phyloP scores from a whole-genome alignment of 2,329 filamentous ascomycete species.

The Colletotrichum sp. region DNA sequence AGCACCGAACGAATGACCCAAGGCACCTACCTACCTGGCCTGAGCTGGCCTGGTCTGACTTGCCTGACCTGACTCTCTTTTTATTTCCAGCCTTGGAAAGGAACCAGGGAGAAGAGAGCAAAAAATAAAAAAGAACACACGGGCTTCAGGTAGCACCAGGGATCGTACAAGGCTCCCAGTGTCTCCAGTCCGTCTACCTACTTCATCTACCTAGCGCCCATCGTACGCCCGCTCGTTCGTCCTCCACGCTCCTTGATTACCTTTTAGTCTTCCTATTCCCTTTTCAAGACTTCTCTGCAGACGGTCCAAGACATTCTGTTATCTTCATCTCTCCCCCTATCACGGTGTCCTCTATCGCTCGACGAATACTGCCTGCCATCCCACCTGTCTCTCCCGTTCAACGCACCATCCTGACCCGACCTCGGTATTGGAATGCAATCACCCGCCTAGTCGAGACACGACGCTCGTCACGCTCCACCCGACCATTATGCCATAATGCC shows the following conservation, averaged over 20 bases:
- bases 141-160: not conserved
- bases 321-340: not conserved
- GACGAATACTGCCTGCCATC: not conserved
- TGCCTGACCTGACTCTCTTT: not conserved
- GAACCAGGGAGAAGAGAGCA: not conserved
- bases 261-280: not conserved
- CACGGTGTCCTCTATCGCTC: not conserved
- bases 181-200: not conserved
- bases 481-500: conserved; percentile 18
- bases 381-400: not conserved
- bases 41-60: not conserved
- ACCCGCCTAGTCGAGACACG: conserved; percentile 1
- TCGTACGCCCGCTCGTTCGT: not conserved
- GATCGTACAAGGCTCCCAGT: not conserved
- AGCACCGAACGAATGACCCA: not conserved
- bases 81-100: not conserved
- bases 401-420: not conserved
- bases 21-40: not conserved
- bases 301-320: not conserved
- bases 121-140: not conserved
- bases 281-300: not conserved
- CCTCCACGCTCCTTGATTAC: not conserved
- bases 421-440: conserved; percentile 15
- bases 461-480: conserved; percentile 5
- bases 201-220: not conserved